Evolutionary conservation across 2,329 filamentous ascomycete species (phyloP), one percentile per base, ranked within the genome.

Genomic region (Lasiodiplodia hormozganensis): DNA sequence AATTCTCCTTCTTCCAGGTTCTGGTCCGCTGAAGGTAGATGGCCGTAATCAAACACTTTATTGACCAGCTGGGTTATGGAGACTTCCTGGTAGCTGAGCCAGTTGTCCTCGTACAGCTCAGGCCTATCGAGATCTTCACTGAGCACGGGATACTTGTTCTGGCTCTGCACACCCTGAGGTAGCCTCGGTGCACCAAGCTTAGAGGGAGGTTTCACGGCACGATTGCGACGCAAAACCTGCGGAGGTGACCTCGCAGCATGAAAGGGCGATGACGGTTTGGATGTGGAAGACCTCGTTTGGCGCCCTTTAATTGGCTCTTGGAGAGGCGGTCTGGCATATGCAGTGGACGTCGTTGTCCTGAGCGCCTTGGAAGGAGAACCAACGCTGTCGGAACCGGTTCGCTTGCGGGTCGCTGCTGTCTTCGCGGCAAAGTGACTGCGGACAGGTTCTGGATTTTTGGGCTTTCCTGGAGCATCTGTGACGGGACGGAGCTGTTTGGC

Each of bases 71-170:
- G 87, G 0, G 87, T 87, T 54, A 90, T 84, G 47, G 86, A 85
- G 25, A 86, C 79, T 73, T 90, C 88, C 73, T 90, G 88, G 70
- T 89, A 85, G 14, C 80, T 82, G 47, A 90, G 84, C 88, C 88
- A 90, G 68, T 85, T 82, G 56, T 89, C 87, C 72, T 90, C 87
- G 74, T 89, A 89, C 71, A 90, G 80, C 65, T 85, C 82, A n/a
- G 87, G 82, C 58, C 85, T 84, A 2, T 80, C 77, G 31, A 90
- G 80, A 71, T 88, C 82, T 69, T 89, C 86, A 0, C 76, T 72
- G 4, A 89, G 77, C 4, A 88, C 76, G 2, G 86, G 85, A 73
- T 87, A 88, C 60, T 82, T 78, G 11, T 78, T 77, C 25, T 72
- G 73, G 18, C 72, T 68, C 57, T 72, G 71, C 28, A 74, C 73